A percentile compares a stretch with the other conserved stretches of the same genome.
phyloP scores from a whole-genome alignment of 2,329 filamentous ascomycete genomes.

The Aureobasidium mangrovei region DNA sequence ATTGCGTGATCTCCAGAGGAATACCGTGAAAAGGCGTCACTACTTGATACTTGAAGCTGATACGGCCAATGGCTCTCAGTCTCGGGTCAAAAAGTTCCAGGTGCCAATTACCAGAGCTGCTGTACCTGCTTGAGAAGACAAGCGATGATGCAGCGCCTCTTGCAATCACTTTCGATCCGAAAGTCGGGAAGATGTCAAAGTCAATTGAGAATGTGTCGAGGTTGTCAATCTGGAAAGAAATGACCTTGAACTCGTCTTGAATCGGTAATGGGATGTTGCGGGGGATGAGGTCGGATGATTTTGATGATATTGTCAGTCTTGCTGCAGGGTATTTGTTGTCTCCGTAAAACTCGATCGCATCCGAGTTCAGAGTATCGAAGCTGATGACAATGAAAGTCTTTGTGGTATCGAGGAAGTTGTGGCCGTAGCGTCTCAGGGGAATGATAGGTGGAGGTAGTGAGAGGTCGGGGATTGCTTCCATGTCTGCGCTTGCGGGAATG shows the following conservation, averaged over 20 bases:
- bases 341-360: constrained; percentile 91
- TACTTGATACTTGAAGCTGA: constrained; percentile 89
- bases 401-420: constrained; percentile 88
- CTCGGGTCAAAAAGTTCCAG: constrained; percentile 89
- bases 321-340: constrained; percentile 94
- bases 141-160: constrained; percentile 87
- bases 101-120: constrained; percentile 71
- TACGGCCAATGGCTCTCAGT: constrained; percentile 82
- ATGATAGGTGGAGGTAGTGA: constrained; percentile 94
- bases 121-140: constrained; percentile 67
- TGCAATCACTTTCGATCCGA: constrained; percentile 94
- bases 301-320: constrained; percentile 90
- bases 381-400: constrained; percentile 92
- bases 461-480: constrained; percentile 82
- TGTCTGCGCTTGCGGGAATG: constrained; percentile 57
- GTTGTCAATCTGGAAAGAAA: constrained; percentile 94
- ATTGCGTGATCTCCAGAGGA: constrained; percentile 92
- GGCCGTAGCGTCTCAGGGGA: constrained; percentile 84
- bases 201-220: constrained; percentile 88
- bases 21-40: constrained; percentile 93
- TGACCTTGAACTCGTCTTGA: constrained; percentile 86
- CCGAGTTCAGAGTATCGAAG: constrained; percentile 64
- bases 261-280: constrained; percentile 93
- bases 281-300: constrained; percentile 89
- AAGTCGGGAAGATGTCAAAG: constrained; percentile 95